A percentile compares a stretch with the other conserved stretches of the same genome.
Conservation (phyloP, 805 yeast genomes). For the Candida stauntonica region DNA sequence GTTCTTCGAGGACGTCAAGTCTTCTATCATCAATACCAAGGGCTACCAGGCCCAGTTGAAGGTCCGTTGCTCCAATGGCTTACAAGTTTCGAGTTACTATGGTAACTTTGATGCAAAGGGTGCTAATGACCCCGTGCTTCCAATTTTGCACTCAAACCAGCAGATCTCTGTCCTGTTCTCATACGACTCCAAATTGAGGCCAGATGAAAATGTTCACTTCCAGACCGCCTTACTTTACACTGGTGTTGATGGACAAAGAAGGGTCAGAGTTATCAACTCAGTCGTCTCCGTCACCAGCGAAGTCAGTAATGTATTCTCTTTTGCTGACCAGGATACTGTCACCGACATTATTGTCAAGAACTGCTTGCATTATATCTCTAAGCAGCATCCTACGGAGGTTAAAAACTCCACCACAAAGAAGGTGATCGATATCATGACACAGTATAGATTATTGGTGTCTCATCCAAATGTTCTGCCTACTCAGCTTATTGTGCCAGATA, state of each 20-base stretch:
- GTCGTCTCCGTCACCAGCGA: conserved; percentile 79
- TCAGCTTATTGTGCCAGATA: conserved; percentile 77
- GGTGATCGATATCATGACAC: conserved; percentile 51
- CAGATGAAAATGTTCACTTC: conserved; percentile 77
- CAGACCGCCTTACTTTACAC: conserved; percentile 90
- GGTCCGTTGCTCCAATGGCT: conserved; percentile 81
- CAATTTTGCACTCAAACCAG: conserved; percentile 58
- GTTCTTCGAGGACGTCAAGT: conserved; percentile 56
- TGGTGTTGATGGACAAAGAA: conserved; percentile 66
- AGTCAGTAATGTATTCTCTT: conserved; percentile 67
- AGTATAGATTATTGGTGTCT: conserved; percentile 47
- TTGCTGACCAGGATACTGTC: conserved; percentile 72
- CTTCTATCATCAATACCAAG: conserved; percentile 42
- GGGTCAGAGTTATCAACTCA: conserved; percentile 81
- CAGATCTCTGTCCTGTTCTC: conserved; percentile 66
- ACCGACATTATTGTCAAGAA: conserved; percentile 51
- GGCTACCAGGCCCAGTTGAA: conserved; percentile 84
- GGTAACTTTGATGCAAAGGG: conserved; percentile 45
- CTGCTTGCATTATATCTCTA: conserved; percentile 35
- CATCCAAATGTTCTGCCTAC: conserved; percentile 43
- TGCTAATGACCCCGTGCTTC: conserved; percentile 62
- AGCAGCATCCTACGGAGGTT: conserved; percentile 42
- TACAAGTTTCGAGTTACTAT: conserved; percentile 73
- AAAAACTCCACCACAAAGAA: conserved; percentile 50
- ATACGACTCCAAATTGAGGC: conserved; percentile 70